Evolutionary conservation across 139 green algal species (phyloP).

Genomic region (Chlamydomonas urium): DNA sequence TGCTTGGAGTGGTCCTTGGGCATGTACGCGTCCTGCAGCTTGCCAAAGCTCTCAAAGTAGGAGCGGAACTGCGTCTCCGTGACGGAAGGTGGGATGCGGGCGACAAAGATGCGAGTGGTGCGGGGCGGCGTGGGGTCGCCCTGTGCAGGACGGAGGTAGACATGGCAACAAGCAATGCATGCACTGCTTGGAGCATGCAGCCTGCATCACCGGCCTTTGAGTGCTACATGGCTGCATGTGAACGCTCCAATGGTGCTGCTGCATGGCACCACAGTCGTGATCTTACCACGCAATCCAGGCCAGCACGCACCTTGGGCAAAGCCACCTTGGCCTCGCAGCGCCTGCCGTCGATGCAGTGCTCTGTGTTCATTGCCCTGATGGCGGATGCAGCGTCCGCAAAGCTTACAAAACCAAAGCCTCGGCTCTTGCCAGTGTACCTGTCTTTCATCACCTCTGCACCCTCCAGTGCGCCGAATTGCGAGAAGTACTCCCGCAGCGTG

Average conservation of each 20-base stretch:
- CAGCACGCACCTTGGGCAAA: constrained; percentile 73
- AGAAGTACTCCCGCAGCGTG: constrained; percentile 70
- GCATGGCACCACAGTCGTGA: too few relatives aligned
- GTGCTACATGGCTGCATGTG: too few relatives aligned
- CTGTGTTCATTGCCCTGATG: constrained; percentile 31
- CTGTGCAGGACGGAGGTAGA: constrained; percentile 13
- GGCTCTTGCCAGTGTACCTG: constrained; percentile 46
- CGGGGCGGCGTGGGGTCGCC: constrained; percentile 34
- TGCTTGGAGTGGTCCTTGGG: constrained; percentile 72
- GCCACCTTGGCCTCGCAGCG: constrained; percentile 76
- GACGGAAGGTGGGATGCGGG: constrained; percentile 73
- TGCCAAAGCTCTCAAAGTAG: constrained; percentile 85
- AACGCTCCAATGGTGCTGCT: too few relatives aligned
- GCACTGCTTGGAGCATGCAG: too few relatives aligned
- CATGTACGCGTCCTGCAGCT: constrained; percentile 87
- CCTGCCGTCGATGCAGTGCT: constrained; percentile 69
- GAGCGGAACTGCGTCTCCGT: constrained; percentile 67
- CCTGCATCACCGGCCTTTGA: too few relatives aligned
- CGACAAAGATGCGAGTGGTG: constrained; percentile 84
- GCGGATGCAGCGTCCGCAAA: constrained; percentile 49
- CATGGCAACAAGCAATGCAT: too few relatives aligned
- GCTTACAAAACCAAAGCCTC: constrained; percentile 65
- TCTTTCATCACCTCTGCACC: constrained; percentile 77
- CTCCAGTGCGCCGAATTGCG: constrained; percentile 64
- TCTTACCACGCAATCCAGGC: too few relatives aligned